Base-by-base conservation (phyloP, 1,284 basidiomycete species). In the Spongispora temasekensis region DNA sequence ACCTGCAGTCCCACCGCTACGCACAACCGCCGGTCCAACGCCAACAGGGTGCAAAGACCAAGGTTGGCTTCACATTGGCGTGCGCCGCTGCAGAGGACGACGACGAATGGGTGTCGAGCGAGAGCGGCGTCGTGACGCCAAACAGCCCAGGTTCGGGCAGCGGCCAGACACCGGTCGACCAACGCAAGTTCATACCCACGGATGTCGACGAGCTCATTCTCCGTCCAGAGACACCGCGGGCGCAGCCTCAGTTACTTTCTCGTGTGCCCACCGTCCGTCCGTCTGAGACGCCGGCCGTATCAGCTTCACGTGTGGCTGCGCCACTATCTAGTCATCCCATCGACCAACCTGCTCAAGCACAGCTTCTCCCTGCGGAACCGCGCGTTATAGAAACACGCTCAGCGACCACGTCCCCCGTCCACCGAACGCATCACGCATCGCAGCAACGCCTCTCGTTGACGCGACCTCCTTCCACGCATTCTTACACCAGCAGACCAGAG, bases 51-150 rank as follows among this genome's bases (percentile, higher is more conserved):
- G 67, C 68, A 48, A 86, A 81, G 64, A 73, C 76, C 30, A 86
- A 83, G 70, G 68, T 76, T 30, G 86, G 82, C 4, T 90, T 90
- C 68, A 83, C 83, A 23, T 79, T 90, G 56, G 77, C 85, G 23
- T 82, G 77, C 61, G 77, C 78, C 56, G 78, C 74, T 53, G 78
- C 73, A 27, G 82, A 83, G 54, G 84, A 81, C 19, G 86, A 88
- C 42, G 88, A 89, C 57, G 90, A 86, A 62, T 90, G 89, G 88
- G 80, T 89, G 2, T 90, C 88, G 21, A 89, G 85, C 69, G 89
- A 89, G 71, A 90, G 88, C 67, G 89, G 88, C 17, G 86, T 84
- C 1, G 87, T 77, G 3, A 91, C 89, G 3, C 89, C 90, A 10
- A 82, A 81, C 61, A 72, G 77, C 44, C 69, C 75, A 17, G 78